Base-by-base conservation (phyloP, 2,329 filamentous ascomycete species). In the Pseudopyricularia javanii region DNA sequence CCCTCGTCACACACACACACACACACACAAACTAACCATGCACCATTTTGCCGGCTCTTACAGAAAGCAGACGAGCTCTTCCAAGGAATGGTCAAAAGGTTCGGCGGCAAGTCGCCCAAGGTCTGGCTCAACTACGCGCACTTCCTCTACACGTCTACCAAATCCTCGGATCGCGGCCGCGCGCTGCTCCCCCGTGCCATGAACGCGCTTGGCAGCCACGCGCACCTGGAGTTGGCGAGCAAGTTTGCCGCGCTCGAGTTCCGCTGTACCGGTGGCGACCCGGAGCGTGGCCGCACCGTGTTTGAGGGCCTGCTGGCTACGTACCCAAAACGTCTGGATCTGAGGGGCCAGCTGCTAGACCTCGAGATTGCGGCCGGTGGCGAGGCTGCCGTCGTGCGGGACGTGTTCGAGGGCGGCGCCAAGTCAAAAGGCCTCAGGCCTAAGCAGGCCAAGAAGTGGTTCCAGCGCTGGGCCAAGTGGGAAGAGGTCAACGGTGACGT, bases 41-140 rank as follows among this genome's bases (percentile, higher is more conserved):
- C 11, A 47, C 50, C 49, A 28, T 43, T 54, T 40, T 52, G 47
- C n/a, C 28, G 4, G 4, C 34, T 32, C 37, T 9, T 50, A 66
- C 67, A 94, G 85, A 85, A 91, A 78, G 91, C 91, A 53, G 90
- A 96, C 63, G 80, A 79, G 22, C 78, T 97, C 59, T 97, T 96
- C 73, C 86, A 93, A 66, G 72, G 76, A 40, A 88, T 95, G 69
- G 74, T 88, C 61, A 94, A 93, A 74, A 96, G 94, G 71, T 91
- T 89, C 55, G 88, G 93, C 63, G 85, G 86, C 57, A 82, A 84
- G 58, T 81, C 84, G 6, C 84, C 88, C 9, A 80, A 83, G 52
- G 82, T 96, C 59, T 98, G 91, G 88, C 76, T 86, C 68, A 96
- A 97, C 73, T 97, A 96, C 69, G 91, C 91, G 24, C 86, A 86